Evolutionary conservation across 148 eudicot species (phyloP), one percentile per base, ranked within the genome.

Genomic region (Polygonum aviculare): DNA sequence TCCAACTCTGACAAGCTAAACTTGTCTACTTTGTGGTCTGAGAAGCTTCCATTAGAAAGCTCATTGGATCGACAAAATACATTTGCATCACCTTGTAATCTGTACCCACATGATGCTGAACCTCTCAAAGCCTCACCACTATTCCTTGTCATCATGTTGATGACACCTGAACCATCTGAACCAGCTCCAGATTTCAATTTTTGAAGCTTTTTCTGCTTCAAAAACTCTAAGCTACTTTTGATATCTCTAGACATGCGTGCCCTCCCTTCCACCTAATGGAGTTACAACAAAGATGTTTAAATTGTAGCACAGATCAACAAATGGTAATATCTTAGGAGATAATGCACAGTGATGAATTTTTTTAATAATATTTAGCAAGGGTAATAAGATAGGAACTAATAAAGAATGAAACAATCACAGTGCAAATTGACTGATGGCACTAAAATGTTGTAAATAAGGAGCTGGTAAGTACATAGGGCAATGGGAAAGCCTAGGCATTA

Each of bases 191-290:
- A 67, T 85, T 90, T 94, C 74, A 82, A 78, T 69, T 79, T 84
- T 82, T 92, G 90, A 84, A 94, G 92, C 89, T 88, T 90, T 84
- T 92, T 92, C 79, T 81, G 88, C 90, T 86, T 94, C 88, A 94
- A 73, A 81, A 89, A 83, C 81, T 92, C 96, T 51, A 94, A 79
- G 54, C 84, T 85, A 45, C 36, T 80, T 84, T 86, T 89, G 76
- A 88, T 88, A 81, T 94, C 96, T 85, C 89, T 86, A 19, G 92
- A 94, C 79, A 82, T 78, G 77, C 90, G 81, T 77, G 73, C 86
- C 88, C 88, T 84, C 83, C 98, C 97, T 83, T 94, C 96, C 92
- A 94, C 98, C 98, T 94, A 79, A 7, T 21, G 38, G 1, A 15
- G 9, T 15, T 67, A 36, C 2, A 18, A 67, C 16, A 63, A 63